Conservation (phyloP, 2,329 filamentous ascomycete genomes). For the Diaporthe nobilis region DNA sequence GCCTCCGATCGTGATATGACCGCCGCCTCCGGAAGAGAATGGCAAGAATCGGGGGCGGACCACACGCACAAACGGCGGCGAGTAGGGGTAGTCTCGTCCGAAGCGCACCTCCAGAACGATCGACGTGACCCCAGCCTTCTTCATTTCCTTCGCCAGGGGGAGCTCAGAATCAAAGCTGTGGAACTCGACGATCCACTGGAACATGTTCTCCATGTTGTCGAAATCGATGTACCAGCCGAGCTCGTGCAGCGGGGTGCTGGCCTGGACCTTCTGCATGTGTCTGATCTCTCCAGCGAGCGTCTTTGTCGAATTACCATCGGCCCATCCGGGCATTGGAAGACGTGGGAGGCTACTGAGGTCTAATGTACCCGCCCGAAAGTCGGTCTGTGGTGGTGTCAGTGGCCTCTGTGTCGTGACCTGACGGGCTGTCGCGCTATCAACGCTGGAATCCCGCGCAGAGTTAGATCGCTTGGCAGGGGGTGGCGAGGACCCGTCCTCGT, state of each 20-base stretch:
- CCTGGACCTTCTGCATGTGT: conserved; percentile 75
- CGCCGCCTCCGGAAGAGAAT: conserved; percentile 77
- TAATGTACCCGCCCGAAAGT: conserved; percentile 77
- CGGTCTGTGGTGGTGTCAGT: conserved; percentile 46
- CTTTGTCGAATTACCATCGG: conserved; percentile 72
- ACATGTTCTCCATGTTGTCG: conserved; percentile 78
- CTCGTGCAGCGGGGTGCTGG: conserved; percentile 70
- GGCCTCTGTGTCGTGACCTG: conserved; percentile 32
- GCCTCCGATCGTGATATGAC: conserved; percentile 80
- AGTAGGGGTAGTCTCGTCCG: conserved; percentile 79
- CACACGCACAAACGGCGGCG: conserved; percentile 87
- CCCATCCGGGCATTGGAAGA: conserved; percentile 76
- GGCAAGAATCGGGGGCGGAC: conserved; percentile 84
- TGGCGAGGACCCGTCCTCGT: conserved; percentile 38
- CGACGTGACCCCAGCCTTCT: conserved; percentile 70
- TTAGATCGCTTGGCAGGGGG: conserved; percentile 30
- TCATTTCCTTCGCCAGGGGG: conserved; percentile 83
- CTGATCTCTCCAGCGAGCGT: conserved; percentile 76
- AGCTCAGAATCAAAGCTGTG: conserved; percentile 82
- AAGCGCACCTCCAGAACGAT: conserved; percentile 88
- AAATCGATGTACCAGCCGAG: conserved; percentile 89
- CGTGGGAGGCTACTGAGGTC: conserved; percentile 73
- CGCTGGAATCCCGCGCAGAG: conserved; percentile 38
- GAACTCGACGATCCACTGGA: conserved; percentile 92
- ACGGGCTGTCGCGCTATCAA: conserved; percentile 29